Evolutionary conservation across 768 basidiomycete species (phyloP), one percentile per base, ranked within the genome.

Genomic region (Naganishia vaughanmartiniae): DNA sequence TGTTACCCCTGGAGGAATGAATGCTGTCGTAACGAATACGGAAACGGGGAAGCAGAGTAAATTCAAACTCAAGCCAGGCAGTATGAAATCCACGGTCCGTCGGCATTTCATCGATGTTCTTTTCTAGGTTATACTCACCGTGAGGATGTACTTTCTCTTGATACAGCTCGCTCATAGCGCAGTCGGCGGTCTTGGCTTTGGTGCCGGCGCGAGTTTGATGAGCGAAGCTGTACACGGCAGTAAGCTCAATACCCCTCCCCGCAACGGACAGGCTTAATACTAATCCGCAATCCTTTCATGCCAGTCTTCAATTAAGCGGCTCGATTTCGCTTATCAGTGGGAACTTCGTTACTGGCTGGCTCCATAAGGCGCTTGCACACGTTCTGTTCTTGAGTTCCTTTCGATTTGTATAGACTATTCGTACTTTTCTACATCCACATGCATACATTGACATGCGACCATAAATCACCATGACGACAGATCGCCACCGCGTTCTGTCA

Each of bases 121-220:
- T 30, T 19, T 19, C 17, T 28, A 30, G n/a, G 3, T 54, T 15
- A 2, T 17, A 26, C 53, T 54, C 9, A 24, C 53, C 9, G 6
- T 15, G n/a, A 1, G 21, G 11, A 9, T 58, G 17, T n/a, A 24
- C 24, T n/a, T 31, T 24, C 30, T 26, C 9, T 69, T 15, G 4
- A 0, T 33, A 39, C 57, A 69, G 68, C 57, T 69, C 28, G 68
- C 68, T 1, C 68, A 69, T 33, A 69, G 68, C 33, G 68, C 68
- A 19, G 68, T 69, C 5, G 68, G 68, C n/a, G 68, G 68, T 57
- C 39, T 58, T 54, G 67, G 67, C 21, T 36, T 46, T 11, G 67
- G 67, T 17, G 54, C 36, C 1, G 67, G 33, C 9, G 57, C 33
- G 9, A 58, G 34, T 31, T 7, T 58, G 15, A 36, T 58, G n/a